Evolutionary conservation across 2,329 filamentous ascomycete species (phyloP).

Genomic region (Alternaria solani): DNA sequence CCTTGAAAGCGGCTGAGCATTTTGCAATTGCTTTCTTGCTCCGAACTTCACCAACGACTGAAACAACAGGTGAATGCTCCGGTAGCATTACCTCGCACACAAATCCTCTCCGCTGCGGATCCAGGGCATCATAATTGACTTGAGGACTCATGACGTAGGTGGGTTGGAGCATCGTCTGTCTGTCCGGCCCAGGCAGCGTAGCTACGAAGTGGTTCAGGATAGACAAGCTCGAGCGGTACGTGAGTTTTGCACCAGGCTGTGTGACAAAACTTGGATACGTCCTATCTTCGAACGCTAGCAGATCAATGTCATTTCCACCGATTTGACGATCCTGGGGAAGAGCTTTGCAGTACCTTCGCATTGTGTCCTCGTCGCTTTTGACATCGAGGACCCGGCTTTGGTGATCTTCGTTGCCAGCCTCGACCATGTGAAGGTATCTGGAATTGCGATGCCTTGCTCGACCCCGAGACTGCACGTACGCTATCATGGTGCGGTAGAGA

Average conservation of each 20-base stretch:
- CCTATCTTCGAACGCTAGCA: slow-evolving; percentile 62
- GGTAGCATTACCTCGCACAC: slow-evolving; percentile 83
- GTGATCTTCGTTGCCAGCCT: slow-evolving; percentile 72
- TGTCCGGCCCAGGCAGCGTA: slow-evolving; percentile 65
- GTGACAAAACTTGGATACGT: slow-evolving; percentile 64
- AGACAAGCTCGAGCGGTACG: slow-evolving; percentile 75
- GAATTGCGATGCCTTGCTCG: slow-evolving; percentile 81
- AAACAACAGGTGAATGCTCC: slow-evolving; percentile 73
- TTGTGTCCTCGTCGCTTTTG: slow-evolving; percentile 63
- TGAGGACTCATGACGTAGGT: slow-evolving; percentile 65
- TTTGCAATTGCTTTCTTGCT: slow-evolving; percentile 80
- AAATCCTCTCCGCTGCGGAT: slow-evolving; percentile 26
- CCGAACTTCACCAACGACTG: slow-evolving; percentile 69
- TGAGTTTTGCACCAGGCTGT: slow-evolving; percentile 78
- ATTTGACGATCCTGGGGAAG: slow-evolving; percentile 79
- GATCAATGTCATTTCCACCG: slow-evolving; percentile 64
- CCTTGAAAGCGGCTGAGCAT: slow-evolving; percentile 86
- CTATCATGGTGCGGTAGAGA: slow-evolving; percentile 86
- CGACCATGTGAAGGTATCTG: slow-evolving; percentile 84
- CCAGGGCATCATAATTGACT: slow-evolving; percentile 12
- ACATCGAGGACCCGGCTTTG: slow-evolving; percentile 65
- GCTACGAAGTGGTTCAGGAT: slow-evolving; percentile 78
- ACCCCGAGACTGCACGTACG: slow-evolving; percentile 92
- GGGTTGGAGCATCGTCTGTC: slow-evolving; percentile 58
- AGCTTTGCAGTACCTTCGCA: slow-evolving; percentile 78